Percentiles rank a stretch among this genome's conserved stretches.
Evolutionary conservation across 2,329 filamentous ascomycete genomes (phyloP).

Genomic region (Venturia nashicola): DNA sequence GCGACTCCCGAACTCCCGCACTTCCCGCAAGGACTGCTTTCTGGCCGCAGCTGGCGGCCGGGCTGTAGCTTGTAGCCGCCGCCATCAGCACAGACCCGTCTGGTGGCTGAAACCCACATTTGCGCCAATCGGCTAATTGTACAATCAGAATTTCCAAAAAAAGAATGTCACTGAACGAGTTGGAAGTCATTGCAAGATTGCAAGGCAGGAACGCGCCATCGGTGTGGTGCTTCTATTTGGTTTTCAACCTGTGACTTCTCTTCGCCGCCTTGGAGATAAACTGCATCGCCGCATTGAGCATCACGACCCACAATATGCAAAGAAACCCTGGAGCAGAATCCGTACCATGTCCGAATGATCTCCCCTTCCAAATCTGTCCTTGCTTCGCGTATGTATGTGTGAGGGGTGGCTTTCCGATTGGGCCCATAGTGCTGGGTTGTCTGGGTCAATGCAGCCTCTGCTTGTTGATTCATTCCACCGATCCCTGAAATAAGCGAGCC

Average conservation of each 20-base stretch:
- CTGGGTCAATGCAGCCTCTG: neutral
- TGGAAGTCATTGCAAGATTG: neutral
- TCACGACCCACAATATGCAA: neutral
- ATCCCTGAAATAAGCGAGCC: neutral
- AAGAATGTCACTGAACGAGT: neutral
- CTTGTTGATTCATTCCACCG: neutral
- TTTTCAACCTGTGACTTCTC: neutral
- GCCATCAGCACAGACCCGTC: neutral
- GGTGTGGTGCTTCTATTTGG: neutral
- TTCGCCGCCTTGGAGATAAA: neutral
- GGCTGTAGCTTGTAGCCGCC: neutral
- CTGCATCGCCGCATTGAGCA: neutral
- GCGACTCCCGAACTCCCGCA: too few species aligned
- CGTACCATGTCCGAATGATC: neutral
- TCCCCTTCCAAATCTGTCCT: neutral
- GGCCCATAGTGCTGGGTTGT: neutral
- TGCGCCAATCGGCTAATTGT: neutral
- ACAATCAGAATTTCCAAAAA: neutral
- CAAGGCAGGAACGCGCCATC: neutral
- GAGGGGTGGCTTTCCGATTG: neutral
- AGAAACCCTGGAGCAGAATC: neutral
- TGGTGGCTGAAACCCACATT: neutral
- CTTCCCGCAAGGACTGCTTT: neutral
- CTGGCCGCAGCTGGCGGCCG: neutral
- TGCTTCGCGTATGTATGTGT: neutral